Conservation (phyloP, 208 protist species). For the Blastocrithidia nonstop region DNA sequence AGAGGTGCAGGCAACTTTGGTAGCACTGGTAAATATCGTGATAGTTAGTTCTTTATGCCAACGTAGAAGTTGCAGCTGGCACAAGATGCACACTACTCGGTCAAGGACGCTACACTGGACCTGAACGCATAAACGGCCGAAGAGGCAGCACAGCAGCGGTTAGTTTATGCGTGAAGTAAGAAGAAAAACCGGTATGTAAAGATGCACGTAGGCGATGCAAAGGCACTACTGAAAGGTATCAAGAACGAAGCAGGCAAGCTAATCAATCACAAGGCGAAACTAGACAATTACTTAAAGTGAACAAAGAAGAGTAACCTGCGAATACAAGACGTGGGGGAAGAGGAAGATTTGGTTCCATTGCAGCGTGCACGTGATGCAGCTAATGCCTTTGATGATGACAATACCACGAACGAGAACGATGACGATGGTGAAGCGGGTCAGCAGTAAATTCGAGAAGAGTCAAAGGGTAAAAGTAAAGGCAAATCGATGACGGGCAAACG, state of each 20-base stretch:
- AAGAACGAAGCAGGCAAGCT: slow-evolving; percentile 88
- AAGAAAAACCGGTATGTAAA: slow-evolving; percentile 87
- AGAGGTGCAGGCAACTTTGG: slow-evolving; percentile 12
- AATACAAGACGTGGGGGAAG: slow-evolving; percentile 83
- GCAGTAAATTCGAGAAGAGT: too few species aligned
- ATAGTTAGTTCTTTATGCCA: slow-evolving; percentile 72
- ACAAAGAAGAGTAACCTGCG: slow-evolving; percentile 86
- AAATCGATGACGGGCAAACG: too few species aligned
- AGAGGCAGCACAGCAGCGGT: slow-evolving; percentile 68
- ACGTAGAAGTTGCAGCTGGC: slow-evolving; percentile 23
- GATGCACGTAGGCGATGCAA: slow-evolving; percentile 84
- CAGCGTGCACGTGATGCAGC: slow-evolving; percentile 45
- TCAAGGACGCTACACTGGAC: slow-evolving; percentile 80
- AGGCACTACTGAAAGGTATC: slow-evolving; percentile 69
- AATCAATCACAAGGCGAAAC: slow-evolving; percentile 85
- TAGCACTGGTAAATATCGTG: slow-evolving; percentile 41
- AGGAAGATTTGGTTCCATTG: slow-evolving; percentile 73
- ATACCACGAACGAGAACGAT: background rate
- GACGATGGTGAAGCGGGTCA: background rate
- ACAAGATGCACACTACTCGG: slow-evolving; percentile 73
- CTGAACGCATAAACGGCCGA: slow-evolving; percentile 72
- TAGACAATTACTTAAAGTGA: slow-evolving; percentile 79
- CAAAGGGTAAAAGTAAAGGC: too few species aligned
- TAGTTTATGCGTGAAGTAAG: slow-evolving; percentile 86
- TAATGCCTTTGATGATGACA: slow-evolving; percentile 5